Evolutionary conservation across 192 early-diverging fungal genomes (phyloP).

Genomic region (Coemansia sp.): DNA sequence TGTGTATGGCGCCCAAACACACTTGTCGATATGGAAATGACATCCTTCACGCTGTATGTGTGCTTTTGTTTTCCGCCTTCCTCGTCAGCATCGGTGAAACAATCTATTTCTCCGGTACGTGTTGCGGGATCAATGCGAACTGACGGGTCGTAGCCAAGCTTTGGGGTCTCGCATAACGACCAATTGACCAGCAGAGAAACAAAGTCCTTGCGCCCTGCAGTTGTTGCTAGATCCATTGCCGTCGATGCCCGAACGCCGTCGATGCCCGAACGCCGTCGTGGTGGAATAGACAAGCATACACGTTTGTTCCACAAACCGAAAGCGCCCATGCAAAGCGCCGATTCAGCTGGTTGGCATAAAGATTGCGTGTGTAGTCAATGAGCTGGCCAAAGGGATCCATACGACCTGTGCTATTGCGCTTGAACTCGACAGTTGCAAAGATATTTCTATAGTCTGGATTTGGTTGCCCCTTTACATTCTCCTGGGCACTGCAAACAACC

Average conservation of each 20-base stretch:
- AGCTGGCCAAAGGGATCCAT: too few relatives aligned
- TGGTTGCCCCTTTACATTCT: too few relatives aligned
- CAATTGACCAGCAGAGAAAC: slow-evolving; percentile 8
- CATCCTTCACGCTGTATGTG: not conserved
- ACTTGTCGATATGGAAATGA: not conserved
- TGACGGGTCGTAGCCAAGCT: slow-evolving; percentile 12
- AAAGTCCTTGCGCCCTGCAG: not conserved
- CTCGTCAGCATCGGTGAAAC: not conserved
- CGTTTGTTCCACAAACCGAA: not conserved
- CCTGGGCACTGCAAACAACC: too few relatives aligned
- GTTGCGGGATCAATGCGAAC: not conserved
- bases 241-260: too few relatives aligned
- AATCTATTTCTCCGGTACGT: not conserved
- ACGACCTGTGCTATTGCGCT: too few relatives aligned
- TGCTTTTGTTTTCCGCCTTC: not conserved
- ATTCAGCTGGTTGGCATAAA: too few relatives aligned
- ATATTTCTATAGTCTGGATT: too few relatives aligned
- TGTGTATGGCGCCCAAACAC: slow-evolving; percentile 16
- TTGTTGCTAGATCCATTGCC: slow-evolving; percentile 1
- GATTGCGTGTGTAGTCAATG: too few relatives aligned
- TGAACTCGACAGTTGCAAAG: too few relatives aligned
- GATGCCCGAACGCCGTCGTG: not conserved
- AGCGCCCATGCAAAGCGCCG: slow-evolving; percentile 10
- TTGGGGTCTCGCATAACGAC: slow-evolving; percentile 5
- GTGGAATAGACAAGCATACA: slow-evolving; percentile 4